phyloP scores from a whole-genome alignment of 2,329 filamentous ascomycete genomes.

The Fusarium clavum region DNA sequence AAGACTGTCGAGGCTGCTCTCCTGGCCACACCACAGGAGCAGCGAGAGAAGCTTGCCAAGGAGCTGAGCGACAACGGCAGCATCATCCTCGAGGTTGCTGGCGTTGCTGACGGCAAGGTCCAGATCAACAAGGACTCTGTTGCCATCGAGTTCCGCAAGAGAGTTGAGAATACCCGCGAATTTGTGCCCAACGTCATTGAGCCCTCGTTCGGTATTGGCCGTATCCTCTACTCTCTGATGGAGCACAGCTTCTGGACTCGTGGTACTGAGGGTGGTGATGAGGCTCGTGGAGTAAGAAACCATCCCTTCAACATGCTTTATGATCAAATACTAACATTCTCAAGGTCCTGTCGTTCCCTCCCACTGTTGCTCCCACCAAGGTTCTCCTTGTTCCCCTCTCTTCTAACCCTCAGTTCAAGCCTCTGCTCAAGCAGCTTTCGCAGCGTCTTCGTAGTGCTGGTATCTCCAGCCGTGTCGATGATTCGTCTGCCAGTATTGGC shows the following conservation, averaged over 20 bases:
- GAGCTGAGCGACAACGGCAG: constrained; percentile 79
- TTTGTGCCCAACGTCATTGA: constrained; percentile 97
- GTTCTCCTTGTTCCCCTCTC: constrained; percentile 92
- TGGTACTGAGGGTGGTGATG: constrained; percentile 67
- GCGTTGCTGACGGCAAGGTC: constrained; percentile 75
- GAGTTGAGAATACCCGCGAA: constrained; percentile 85
- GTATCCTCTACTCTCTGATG: constrained; percentile 91
- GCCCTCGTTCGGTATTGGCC: constrained; percentile 95
- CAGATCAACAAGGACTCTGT: constrained; percentile 84
- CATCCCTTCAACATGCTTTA: background rate
- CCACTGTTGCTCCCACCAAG: constrained; percentile 89
- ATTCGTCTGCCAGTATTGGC: constrained; percentile 91
- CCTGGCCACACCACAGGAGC: constrained; percentile 78
- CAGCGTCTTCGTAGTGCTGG: constrained; percentile 79
- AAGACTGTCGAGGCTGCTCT: constrained; percentile 86
- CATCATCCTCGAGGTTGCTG: constrained; percentile 79
- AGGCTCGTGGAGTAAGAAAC: constrained; percentile 84
- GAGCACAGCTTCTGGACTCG: constrained; percentile 98
- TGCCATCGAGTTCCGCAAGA: constrained; percentile 84
- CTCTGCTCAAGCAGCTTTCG: constrained; percentile 78
- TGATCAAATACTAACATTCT: constrained; percentile 35
- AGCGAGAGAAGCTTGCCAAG: constrained; percentile 82
- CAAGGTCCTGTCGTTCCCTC: constrained; percentile 65
- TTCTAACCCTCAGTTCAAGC: constrained; percentile 81
- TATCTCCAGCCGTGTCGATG: constrained; percentile 87